Evolutionary conservation across 352 stramenopile species (phyloP), one percentile per base, ranked within the genome.

Genomic region (Phytopythium litorale): DNA sequence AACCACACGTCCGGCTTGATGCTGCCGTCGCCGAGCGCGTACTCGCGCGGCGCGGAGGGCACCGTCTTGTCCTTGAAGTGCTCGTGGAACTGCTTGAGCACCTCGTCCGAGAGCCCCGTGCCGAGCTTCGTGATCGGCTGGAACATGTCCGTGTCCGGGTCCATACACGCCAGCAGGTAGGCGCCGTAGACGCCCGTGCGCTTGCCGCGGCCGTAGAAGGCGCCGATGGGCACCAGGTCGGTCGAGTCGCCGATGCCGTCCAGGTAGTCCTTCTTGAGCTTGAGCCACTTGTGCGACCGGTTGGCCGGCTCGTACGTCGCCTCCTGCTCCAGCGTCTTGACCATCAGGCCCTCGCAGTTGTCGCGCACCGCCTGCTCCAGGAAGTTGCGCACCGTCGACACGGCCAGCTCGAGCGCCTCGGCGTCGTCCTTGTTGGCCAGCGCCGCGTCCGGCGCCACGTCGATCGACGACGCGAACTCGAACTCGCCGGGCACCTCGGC

Each of bases 241-340:
- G 98, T 90, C 12, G 96, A 99, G 73, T 99, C 98, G 9, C 96
- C 97, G 46, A 99, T 93, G 23, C 96, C 97, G 28, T 99, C 96
- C 1, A 99, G 72, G 63, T 99, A 99, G 76, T 99, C 98, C 72
- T 99, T 99, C 78, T 99, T 99, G 8, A 99, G 86, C 72, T 99
- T 99, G 48, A 99, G 84, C 98, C 98, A 99, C 73, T 99, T 99
- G 60, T 99, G 84, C 11, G 96, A 99, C 42, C 97, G 89, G 64
- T 97, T 98, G 8, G 94, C 98, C 8, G 98, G 97, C 70, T 99
- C 92, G 73, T 99, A 99, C 1, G 93, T 97, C 21, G 93, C 92
- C 73, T 99, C 97, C 23, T 92, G 86, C 63, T 98, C 86, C 4
- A 99, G 83, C 19, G 97, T 99, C 76, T 99, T 99, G n/a, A 99